These are phyloP conservation scores for Choiromyces venosus DNA, from an alignment of 495 filamentous ascomycete species.

Conservation along the genomic window DNA sequence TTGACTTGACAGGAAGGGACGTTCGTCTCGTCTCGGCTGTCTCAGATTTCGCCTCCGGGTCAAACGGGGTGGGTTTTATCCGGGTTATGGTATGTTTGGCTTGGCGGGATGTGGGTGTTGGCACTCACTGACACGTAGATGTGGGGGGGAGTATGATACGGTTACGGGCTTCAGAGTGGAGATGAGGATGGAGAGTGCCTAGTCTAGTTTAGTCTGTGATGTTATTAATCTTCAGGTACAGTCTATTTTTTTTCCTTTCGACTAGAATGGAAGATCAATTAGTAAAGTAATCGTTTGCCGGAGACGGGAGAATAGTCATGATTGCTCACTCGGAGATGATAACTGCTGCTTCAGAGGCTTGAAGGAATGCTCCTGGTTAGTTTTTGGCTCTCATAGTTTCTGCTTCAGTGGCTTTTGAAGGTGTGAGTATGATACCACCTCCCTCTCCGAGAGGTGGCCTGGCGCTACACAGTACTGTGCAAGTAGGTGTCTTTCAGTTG, in stretches of 20 bases:
- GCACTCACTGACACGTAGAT: not conserved
- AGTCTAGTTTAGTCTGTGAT: too few relatives aligned
- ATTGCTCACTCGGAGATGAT: not conserved
- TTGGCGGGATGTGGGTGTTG: not conserved
- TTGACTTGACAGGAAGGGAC: too few relatives aligned
- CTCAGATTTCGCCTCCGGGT: not conserved
- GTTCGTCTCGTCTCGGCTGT: not conserved
- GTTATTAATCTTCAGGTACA: too few relatives aligned
- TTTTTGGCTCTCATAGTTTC: not conserved
- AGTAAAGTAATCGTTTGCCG: too few relatives aligned
- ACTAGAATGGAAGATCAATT: too few relatives aligned
- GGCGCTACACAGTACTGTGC: too few relatives aligned
- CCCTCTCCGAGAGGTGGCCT: not conserved
- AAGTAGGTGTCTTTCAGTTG: too few relatives aligned
- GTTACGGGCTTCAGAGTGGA: too few relatives aligned
- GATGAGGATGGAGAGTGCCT: too few relatives aligned
- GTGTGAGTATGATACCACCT: not conserved
- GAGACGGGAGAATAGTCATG: not conserved
- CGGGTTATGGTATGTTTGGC: not conserved
- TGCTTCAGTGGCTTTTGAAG: too few relatives aligned
- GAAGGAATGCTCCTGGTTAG: not conserved
- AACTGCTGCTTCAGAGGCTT: not conserved
- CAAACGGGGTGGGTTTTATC: not conserved
- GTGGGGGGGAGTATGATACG: not conserved
- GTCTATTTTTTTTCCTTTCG: too few relatives aligned